Evolutionary conservation across 164 flowering plant species (phyloP), one percentile per base, ranked within the genome.

Genomic region (Vitis labrusca): DNA sequence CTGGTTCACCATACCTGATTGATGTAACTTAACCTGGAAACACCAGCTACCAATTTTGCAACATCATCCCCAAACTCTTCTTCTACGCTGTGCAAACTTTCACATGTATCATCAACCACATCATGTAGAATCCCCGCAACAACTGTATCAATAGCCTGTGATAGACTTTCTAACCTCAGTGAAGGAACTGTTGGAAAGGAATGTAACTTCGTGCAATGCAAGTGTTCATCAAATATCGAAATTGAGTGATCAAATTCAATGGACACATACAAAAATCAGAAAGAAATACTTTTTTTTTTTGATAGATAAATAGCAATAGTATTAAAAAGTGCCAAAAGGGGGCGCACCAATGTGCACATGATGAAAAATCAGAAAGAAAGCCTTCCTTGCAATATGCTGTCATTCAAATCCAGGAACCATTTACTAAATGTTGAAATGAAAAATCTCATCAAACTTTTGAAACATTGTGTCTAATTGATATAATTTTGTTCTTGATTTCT

Each of bases 101-200:
- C 84, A 73, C 86, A 65, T 51, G 97, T 84, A 72, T 92, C 98
- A 76, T 94, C 98, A 67, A 94, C 82, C 62, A 92, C 91, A 73
- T 94, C 98, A 83, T 94, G 98, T 12, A 94, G 95, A 84, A 94
- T 87, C 29, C 97, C 98, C 71, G 97, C 93, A 44, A 94, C 91
- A 78, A 94, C 89, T 68, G 98, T 92, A 75, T 92, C 90, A 79
- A 92, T 78, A 58, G 98, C 98, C 98, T 94, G 85, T 71, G 78
- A 15, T 51, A 77, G 37, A 58, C 29, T 7, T 14, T 4, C 17
- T 32, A 13, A 71, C 66, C 58, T 67, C 59, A 61, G 54, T 10
- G 16, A 69, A 9, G 23, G 16, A 27, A 29, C 13, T n/a, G 50
- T 14, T 50, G 19, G 9, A 14, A 50, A 59, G 14, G 11, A 16